These are phyloP conservation scores for Stygiomarasmius scandens DNA, from an alignment of 1,284 basidiomycete genomes.

Conservation along the genomic window DNA sequence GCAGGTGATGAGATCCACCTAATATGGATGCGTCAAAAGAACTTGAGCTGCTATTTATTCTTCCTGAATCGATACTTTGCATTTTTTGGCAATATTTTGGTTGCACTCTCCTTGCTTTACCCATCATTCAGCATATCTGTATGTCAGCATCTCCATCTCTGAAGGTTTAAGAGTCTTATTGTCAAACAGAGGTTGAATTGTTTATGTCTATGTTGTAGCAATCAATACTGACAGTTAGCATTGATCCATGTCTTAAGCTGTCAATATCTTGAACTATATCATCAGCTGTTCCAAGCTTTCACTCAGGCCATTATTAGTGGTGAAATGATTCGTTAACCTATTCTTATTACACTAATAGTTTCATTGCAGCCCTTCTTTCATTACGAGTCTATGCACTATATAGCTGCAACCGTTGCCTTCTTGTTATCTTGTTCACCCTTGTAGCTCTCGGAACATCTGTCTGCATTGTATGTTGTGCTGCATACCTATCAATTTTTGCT, in stretches of 20 bases:
- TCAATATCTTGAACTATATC: not conserved
- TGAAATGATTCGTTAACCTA: too few species aligned
- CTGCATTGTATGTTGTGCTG: not conserved
- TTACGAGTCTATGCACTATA: constrained; percentile 2
- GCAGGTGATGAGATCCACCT: not conserved
- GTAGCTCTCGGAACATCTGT: not conserved
- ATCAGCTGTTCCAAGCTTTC: not conserved
- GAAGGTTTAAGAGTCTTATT: too few species aligned
- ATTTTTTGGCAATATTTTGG: not conserved
- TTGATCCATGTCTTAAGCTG: not conserved
- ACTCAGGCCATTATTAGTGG: not conserved
- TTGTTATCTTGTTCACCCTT: not conserved
- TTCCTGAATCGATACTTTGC: not conserved
- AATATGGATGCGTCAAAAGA: not conserved
- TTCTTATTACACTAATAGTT: not conserved
- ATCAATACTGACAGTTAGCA: not conserved
- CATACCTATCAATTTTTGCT: too few species aligned
- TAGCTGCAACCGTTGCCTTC: not conserved
- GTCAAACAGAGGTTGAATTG: too few species aligned
- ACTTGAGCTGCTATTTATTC: not conserved
- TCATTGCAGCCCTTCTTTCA: not conserved
- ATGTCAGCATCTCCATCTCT: too few species aligned
- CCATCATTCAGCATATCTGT: not conserved
- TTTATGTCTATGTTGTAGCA: too few species aligned
- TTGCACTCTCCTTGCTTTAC: not conserved